Evolutionary conservation across 768 basidiomycete genomes (phyloP), one percentile per base, ranked within the genome.

Genomic region (Vararia minispora): DNA sequence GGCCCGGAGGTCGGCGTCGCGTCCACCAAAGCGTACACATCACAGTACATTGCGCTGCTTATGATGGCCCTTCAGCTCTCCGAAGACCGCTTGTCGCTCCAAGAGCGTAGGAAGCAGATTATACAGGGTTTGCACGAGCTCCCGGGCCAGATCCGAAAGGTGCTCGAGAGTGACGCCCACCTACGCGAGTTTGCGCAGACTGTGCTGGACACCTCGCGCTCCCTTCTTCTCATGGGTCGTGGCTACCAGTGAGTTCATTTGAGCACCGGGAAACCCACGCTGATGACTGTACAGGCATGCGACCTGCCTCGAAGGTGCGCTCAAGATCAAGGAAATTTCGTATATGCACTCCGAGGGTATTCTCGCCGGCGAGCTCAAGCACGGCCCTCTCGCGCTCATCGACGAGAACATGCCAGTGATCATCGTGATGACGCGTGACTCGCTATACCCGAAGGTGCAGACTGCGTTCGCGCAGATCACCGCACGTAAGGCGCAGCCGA

Each of bases 301-400:
- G 6, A 99, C 95, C 6, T 98, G 94, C 61, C 71, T 99, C 33
- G 95, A 99, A 60, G 95, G 92, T 40, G 95, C 95, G 6, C 65
- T 99, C 52, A 99, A 99, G 71, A 98, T 99, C 67, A 99, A 99
- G 68, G 95, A 98, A 69, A 92, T 97, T 59, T 86, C 85, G 40
- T 97, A 97, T 65, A 81, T 87, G 74, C 79, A 79, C 58, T 76
- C 75, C 2, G 79, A 80, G 63, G 83, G 85, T 56, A 97, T 98
- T 58, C 78, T 99, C 40, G 95, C 95, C 17, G 95, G 95, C 50
- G 95, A 99, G 66, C 69, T 99, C 48, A 99, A 99, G 69, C 95
- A 99, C 57, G 95, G 95, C 31, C 95, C 95, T 39, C 78, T 99
- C 40, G 95, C 95, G 38, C 66, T 99, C 49, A 85, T 99, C 52